A percentile compares a stretch with the other conserved stretches of the same genome.
Conservation (phyloP, 768 basidiomycete species). For the Rhizopogon sp. region DNA sequence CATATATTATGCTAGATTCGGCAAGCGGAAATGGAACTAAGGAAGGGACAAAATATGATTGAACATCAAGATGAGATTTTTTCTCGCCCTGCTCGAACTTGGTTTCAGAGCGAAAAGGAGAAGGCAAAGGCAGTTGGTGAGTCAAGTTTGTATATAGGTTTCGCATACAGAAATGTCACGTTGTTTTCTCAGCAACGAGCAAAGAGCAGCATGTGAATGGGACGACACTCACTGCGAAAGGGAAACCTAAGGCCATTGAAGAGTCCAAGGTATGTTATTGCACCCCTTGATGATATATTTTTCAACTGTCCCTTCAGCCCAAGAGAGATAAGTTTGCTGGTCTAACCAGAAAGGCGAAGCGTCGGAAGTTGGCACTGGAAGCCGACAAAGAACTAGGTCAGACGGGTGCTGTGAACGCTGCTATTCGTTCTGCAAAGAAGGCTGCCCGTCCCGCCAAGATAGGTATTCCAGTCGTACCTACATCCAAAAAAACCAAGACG, state of each 20-base stretch:
- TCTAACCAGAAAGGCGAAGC: constrained; percentile 80
- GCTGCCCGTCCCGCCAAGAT: constrained; percentile 70
- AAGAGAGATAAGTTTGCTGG: constrained; percentile 78
- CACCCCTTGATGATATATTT: not conserved
- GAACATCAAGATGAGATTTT: constrained; percentile 92
- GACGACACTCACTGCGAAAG: constrained; percentile 32
- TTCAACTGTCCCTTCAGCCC: constrained; percentile 37
- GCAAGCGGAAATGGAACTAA: constrained; percentile 92
- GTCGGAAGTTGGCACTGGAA: constrained; percentile 82
- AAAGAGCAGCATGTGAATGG: constrained; percentile 70
- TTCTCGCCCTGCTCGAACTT: constrained; percentile 91
- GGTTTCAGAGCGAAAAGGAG: constrained; percentile 92
- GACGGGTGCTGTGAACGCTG: constrained; percentile 52
- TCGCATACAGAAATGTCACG: constrained; percentile 3
- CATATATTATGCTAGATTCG: constrained; percentile 49
- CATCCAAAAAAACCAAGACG: constrained; percentile 28
- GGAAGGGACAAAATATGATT: constrained; percentile 92
- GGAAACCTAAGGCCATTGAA: constrained; percentile 32
- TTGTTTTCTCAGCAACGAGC: constrained; percentile 51
- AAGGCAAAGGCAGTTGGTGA: constrained; percentile 77
- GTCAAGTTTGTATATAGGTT: not conserved
- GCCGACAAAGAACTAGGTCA: constrained; percentile 65
- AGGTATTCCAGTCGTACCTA: constrained; percentile 41
- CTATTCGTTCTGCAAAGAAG: constrained; percentile 88
- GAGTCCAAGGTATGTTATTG: constrained; percentile 35